Conservation (phyloP, 768 basidiomycete species). For the Myochromella boudieri region DNA sequence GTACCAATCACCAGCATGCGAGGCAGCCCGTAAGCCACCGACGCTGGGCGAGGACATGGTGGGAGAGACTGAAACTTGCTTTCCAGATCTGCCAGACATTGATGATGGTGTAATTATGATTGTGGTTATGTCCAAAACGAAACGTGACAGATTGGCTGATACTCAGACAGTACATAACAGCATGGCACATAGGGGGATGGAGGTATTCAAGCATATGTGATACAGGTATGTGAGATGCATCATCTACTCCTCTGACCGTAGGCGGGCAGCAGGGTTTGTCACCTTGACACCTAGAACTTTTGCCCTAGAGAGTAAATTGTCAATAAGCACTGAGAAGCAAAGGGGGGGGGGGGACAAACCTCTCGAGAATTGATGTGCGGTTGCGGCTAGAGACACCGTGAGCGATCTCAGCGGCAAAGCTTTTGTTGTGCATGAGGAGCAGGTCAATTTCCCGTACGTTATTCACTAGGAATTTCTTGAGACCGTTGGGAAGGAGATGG, state of each 20-base stretch:
- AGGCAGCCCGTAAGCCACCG: conserved; percentile 49
- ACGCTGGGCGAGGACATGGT: conserved; percentile 1
- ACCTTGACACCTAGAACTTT: conserved; percentile 90
- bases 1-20: conserved; percentile 94
- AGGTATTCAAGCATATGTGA: conserved; percentile 53
- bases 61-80: conserved; percentile 13
- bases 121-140: conserved; percentile 7
- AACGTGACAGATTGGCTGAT: not conserved
- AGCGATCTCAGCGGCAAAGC: conserved; percentile 93
- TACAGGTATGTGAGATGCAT: conserved; percentile 48
- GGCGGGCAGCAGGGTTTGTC: conserved; percentile 87
- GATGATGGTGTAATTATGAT: not conserved
- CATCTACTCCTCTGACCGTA: conserved; percentile 90
- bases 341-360: conserved; percentile 39
- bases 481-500: conserved; percentile 92
- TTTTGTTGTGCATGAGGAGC: conserved; percentile 97
- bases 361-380: conserved; percentile 86
- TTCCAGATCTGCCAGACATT: conserved; percentile 20
- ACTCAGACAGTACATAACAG: conserved; percentile 8
- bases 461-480: conserved; percentile 94
- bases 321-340: conserved; percentile 3
- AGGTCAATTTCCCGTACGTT: conserved; percentile 94
- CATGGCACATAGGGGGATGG: conserved; percentile 44
- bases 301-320: conserved; percentile 51
- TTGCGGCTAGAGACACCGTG: conserved; percentile 96